Percentiles rank a stretch among this genome's conserved stretches.
phyloP scores from a whole-genome alignment of 169 alveolate genomes.

The Prorocentrum cordatum region DNA sequence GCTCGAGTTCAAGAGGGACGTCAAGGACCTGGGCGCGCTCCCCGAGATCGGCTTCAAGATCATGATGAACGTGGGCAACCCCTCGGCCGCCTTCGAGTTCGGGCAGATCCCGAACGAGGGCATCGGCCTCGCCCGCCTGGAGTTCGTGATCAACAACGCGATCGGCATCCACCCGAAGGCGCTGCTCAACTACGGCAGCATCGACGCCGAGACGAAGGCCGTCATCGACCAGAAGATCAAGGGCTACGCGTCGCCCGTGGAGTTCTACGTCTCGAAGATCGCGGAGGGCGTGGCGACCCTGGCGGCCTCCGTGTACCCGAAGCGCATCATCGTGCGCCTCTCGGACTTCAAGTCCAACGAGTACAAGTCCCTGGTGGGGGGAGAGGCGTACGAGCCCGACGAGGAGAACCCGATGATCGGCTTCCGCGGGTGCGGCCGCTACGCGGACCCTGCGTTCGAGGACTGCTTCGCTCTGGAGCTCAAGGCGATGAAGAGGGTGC shows the following conservation, averaged over 20 bases:
- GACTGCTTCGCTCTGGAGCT: conserved; percentile 67
- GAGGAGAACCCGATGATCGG: conserved; percentile 69
- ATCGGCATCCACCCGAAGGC: conserved; percentile 66
- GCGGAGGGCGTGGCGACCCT: conserved; percentile 65
- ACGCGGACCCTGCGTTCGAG: conserved; percentile 60
- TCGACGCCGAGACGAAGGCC: conserved; percentile 36
- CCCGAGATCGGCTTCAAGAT: conserved; percentile 40
- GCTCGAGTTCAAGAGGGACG: conserved; percentile 39
- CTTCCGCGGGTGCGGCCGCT: conserved; percentile 67
- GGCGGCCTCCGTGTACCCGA: conserved; percentile 65
- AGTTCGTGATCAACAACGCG: conserved; percentile 52
- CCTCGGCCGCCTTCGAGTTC: conserved; percentile 50
- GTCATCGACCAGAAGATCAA: conserved; percentile 15
- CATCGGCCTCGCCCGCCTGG: conserved; percentile 65
- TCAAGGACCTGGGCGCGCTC: conserved; percentile 32
- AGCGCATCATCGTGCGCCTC: conserved; percentile 61
- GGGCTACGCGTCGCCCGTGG: conserved; percentile 25
- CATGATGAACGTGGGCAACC: conserved; percentile 67
- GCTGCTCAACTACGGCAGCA: conserved; percentile 31
- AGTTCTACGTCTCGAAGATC: conserved; percentile 44
- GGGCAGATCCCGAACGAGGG: conserved; percentile 67
- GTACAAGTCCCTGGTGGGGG: conserved; percentile 63
- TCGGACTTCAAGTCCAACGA: conserved; percentile 67
- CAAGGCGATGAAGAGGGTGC: conserved; percentile 60
- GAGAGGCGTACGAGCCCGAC: conserved; percentile 57